These are phyloP conservation scores for Solanum clarkiae DNA, from an alignment of 257 asterid species.

Conservation along the genomic window DNA sequence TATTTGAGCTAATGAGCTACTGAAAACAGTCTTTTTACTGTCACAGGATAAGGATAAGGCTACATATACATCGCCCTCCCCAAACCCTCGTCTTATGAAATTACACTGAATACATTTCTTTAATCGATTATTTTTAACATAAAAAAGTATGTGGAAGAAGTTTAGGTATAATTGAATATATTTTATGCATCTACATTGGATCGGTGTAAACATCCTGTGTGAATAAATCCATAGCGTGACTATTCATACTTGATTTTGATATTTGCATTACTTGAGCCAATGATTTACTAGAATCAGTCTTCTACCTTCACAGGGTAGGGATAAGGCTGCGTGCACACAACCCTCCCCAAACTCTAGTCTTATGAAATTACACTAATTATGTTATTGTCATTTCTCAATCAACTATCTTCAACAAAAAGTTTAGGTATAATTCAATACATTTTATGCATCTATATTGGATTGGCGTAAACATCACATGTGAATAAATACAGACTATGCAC, in stretches of 20 bases:
- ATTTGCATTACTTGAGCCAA: background rate
- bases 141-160: background rate
- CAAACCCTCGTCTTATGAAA: background rate
- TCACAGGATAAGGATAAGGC: background rate
- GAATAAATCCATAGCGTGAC: too few relatives aligned
- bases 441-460: too few relatives aligned
- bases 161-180: too few relatives aligned
- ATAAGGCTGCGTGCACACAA: background rate
- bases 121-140: background rate
- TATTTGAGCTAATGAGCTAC: too few relatives aligned
- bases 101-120: background rate
- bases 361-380: background rate
- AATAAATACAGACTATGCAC: too few relatives aligned
- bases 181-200: too few relatives aligned
- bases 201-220: too few relatives aligned
- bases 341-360: background rate
- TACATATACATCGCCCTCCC: background rate
- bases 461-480: rapidly evolving
- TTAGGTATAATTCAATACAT: too few relatives aligned
- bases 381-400: background rate
- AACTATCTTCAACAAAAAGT: background rate
- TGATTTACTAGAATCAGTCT: background rate
- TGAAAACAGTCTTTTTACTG: background rate
- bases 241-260: background rate
- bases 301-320: background rate